These are phyloP conservation scores for Eucalyptus sideroxylon DNA, from an alignment of 345 rosid species.

Conservation along the genomic window DNA sequence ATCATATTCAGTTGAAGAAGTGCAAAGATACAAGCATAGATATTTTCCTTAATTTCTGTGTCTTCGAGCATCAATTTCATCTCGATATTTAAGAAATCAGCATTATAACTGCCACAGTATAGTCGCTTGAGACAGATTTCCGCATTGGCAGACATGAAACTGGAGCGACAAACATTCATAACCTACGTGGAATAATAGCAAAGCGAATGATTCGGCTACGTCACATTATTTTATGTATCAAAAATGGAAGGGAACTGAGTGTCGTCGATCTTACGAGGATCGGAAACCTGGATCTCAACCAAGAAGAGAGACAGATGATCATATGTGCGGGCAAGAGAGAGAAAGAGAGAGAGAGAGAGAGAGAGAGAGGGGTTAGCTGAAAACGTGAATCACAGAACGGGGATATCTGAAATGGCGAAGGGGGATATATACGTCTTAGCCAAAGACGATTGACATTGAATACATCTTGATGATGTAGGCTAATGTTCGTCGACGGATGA, in stretches of 20 bases:
- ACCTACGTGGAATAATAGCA: no score
- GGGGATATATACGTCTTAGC: no score
- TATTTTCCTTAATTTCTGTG: neutral
- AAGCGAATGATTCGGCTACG: neutral
- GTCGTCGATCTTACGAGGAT: neutral
- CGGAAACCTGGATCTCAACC: neutral
- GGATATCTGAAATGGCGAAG: no score
- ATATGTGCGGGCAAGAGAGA: neutral
- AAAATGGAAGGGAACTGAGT: neutral
- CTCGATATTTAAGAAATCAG: neutral
- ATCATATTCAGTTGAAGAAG: neutral
- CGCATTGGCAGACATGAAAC: neutral
- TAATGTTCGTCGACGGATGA: no score
- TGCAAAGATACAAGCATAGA: neutral
- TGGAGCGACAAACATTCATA: neutral
- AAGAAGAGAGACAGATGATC: neutral
- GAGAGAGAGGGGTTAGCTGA: no score
- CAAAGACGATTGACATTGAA: no score
- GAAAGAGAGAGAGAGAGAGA: neutral
- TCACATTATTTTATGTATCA: neutral
- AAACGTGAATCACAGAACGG: no score
- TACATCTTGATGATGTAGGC: no score
- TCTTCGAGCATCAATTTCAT: neutral
- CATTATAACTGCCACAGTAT: neutral
- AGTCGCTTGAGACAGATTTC: neutral